Percentiles rank a stretch among this genome's conserved stretches.
Evolutionary conservation across 169 alveolate genomes (phyloP).

Genomic region (Besnoitia besnoiti): DNA sequence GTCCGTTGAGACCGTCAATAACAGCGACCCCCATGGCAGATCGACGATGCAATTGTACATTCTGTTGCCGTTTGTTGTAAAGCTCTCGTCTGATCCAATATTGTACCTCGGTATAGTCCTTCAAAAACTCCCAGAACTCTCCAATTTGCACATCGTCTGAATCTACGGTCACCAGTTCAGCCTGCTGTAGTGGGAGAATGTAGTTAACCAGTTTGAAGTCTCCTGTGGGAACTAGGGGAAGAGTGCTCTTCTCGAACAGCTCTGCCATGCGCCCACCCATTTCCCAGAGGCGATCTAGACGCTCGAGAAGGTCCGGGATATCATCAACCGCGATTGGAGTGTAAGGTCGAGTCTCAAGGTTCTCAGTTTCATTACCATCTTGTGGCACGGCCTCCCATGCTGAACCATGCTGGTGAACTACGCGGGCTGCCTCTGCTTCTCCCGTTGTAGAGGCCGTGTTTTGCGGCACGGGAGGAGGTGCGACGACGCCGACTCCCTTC

Average conservation of each 20-base stretch:
- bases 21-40: not conserved
- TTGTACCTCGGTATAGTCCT: conserved; percentile 16
- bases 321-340: not conserved
- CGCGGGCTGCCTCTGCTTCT: too few relatives aligned
- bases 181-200: not conserved
- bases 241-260: not conserved
- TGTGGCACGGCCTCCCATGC: too few relatives aligned
- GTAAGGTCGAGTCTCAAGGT: too few relatives aligned
- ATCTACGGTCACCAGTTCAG: not conserved
- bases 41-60: not conserved
- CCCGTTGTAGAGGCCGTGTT: too few relatives aligned
- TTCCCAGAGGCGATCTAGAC: conserved; percentile 22
- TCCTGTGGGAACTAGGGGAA: not conserved
- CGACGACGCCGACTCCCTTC: too few relatives aligned
- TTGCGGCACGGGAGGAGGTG: too few relatives aligned
- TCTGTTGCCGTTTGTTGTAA: not conserved
- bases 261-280: conserved; percentile 5
- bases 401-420: too few relatives aligned
- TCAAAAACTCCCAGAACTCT: conserved; percentile 18
- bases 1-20: not conserved
- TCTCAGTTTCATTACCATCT: too few relatives aligned
- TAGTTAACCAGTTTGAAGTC: not conserved
- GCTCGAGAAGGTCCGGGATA: not conserved
- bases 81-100: conserved; percentile 31
- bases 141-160: conserved; percentile 17